Evolutionary conservation across 2,329 filamentous ascomycete species (phyloP), one percentile per base, ranked within the genome.

Genomic region (Periconia sp.): DNA sequence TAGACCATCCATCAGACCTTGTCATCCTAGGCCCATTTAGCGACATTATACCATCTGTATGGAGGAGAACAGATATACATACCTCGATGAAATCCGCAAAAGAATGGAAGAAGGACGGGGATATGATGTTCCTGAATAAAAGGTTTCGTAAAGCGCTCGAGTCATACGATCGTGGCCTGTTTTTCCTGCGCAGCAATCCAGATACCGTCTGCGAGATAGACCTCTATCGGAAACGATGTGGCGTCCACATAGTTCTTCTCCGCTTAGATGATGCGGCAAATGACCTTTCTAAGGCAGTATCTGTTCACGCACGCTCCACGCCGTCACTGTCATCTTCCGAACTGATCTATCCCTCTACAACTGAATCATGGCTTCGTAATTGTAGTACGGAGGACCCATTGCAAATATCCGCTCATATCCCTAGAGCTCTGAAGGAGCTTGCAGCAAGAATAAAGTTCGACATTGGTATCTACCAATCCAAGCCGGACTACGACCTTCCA

Each of bases 81-180:
- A 35, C 34, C 32, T 8, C 4, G 9, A 22, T 8, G 0, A 44
- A 32, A 15, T 43, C 47, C 34, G 38, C 44, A 8, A 22, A 12
- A 4, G 29, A 50, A 12, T 62, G 48, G 50, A 62, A 57, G 43
- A 57, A 56, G 35, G 56, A 62, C 16, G 58, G 58, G 2, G 58
- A 62, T 32, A 49, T 48, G 48, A 53, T 55, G 43, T 62, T 60
- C 26, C 18, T 62, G 39, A 57, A 60, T 25, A 62, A 58, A 43
- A 40, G 39, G 11, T 62, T 62, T 33, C 42, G 58, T 4, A 43
- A 49, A 29, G 56, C 58, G 2, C 44, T 58, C 3, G 37, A 50
- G 18, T 43, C 46, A 56, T 61, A 61, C 26, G 36, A 56, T 13
- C 13, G 32, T 22, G 54, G 54, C 8, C 40, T 54, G 6, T 3